A percentile compares a stretch with the other conserved stretches of the same genome.
These are phyloP conservation scores for Rhinocladiella mackenziei DNA, from an alignment of 2,329 filamentous ascomycete genomes.

Conservation along the genomic window DNA sequence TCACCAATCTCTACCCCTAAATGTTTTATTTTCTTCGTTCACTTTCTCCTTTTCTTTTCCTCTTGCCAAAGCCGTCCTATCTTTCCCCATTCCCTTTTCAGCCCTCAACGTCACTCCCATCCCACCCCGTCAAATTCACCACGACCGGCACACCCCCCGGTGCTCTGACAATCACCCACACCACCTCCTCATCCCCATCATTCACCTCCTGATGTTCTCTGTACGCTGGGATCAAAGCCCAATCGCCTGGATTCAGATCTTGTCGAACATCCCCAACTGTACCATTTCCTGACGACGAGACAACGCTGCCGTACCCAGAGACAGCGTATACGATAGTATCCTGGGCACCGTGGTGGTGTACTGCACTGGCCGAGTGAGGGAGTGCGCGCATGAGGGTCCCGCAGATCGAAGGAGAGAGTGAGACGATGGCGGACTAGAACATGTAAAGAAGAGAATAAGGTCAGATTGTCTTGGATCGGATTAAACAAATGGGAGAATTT, in stretches of 20 bases:
- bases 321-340: constrained; percentile 63
- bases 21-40: too few species aligned
- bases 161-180: constrained; percentile 63
- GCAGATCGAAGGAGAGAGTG: constrained; percentile 61
- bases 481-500: too few species aligned
- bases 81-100: too few species aligned
- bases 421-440: not conserved
- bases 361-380: constrained; percentile 57
- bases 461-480: not conserved
- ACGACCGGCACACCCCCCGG: constrained; percentile 56
- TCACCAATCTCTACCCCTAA: too few species aligned
- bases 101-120: constrained; percentile 31
- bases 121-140: constrained; percentile 61
- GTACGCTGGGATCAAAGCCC: constrained; percentile 65
- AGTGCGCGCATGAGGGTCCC: constrained; percentile 62
- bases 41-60: too few species aligned
- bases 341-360: constrained; percentile 69
- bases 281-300: constrained; percentile 32
- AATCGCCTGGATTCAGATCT: constrained; percentile 60
- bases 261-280: constrained; percentile 55
- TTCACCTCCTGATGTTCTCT: constrained; percentile 69
- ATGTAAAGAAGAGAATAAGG: not conserved
- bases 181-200: constrained; percentile 58
- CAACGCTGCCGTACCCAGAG: constrained; percentile 57
- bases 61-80: too few species aligned